Evolutionary conservation across 1,284 basidiomycete genomes (phyloP).

Genomic region (Fomitopsis pinicola): DNA sequence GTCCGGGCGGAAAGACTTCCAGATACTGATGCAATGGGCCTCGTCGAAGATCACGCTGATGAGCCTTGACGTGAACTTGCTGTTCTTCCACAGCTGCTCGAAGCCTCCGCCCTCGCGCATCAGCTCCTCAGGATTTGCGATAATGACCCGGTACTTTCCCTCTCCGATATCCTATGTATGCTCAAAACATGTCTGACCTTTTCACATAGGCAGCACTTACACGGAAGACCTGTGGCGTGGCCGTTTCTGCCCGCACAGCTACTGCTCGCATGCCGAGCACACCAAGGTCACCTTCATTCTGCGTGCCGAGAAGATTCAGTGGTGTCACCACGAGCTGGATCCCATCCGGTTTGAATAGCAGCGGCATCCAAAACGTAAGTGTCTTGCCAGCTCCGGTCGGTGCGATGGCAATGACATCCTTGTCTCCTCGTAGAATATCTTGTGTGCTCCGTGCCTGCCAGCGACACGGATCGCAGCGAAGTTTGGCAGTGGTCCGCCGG

Average conservation of each 20-base stretch:
- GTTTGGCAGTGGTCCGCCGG: background rate
- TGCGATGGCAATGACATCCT: slow-evolving; percentile 21
- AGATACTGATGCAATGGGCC: slow-evolving; percentile 32
- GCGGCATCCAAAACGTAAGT: slow-evolving; percentile 27
- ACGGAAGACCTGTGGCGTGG: slow-evolving; percentile 13
- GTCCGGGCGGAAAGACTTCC: slow-evolving; percentile 30
- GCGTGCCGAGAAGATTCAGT: slow-evolving; percentile 23
- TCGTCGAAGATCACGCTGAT: slow-evolving; percentile 32
- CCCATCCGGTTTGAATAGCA: slow-evolving; percentile 20
- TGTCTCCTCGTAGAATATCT: slow-evolving; percentile 6
- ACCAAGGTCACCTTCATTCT: slow-evolving; percentile 16
- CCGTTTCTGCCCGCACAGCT: slow-evolving; percentile 16
- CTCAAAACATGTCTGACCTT: too few species aligned
- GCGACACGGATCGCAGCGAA: background rate
- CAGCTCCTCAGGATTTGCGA: slow-evolving; percentile 30
- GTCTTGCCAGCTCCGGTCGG: slow-evolving; percentile 27
- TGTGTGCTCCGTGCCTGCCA: slow-evolving; percentile 17
- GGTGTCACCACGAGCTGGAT: slow-evolving; percentile 26
- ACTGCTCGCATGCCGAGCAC: slow-evolving; percentile 15
- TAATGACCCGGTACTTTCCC: slow-evolving; percentile 25
- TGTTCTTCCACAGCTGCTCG: slow-evolving; percentile 23
- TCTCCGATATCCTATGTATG: slow-evolving; percentile 24
- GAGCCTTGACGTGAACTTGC: slow-evolving; percentile 19
- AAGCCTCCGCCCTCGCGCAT: slow-evolving; percentile 20
- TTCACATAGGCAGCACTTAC: background rate